A percentile compares a stretch with the other conserved stretches of the same genome.
Conservation (phyloP, 495 filamentous ascomycete species). For the Sabuloglossum arenarium region DNA sequence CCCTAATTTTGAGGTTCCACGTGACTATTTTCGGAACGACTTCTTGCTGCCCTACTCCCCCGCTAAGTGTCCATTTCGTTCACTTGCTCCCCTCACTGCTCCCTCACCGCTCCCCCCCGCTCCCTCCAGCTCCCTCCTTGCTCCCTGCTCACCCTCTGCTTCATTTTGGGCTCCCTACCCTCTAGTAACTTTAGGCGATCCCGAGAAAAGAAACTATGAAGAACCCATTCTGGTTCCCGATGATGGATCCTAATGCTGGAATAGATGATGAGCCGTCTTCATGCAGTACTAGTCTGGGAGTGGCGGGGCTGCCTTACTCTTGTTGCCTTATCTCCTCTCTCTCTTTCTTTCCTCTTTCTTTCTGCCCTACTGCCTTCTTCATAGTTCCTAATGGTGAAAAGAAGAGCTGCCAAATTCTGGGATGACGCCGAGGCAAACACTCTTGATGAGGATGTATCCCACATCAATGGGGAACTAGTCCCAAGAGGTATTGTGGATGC, state of each 20-base stretch:
- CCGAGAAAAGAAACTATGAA: neutral
- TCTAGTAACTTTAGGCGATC: neutral
- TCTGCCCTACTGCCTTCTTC: neutral
- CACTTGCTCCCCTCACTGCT: neutral
- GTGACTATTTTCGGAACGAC: neutral
- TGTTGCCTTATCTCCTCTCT: neutral
- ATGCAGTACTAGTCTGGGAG: too few species aligned
- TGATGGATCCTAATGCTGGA: neutral
- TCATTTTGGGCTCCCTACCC: neutral
- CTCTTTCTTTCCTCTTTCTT: neutral
- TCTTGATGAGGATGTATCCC: neutral
- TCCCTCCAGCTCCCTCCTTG: neutral
- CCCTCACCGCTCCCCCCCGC: neutral
- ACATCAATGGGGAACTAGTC: neutral
- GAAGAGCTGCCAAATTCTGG: neutral
- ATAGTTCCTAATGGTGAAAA: neutral
- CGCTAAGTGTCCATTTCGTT: neutral
- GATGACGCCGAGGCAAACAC: neutral
- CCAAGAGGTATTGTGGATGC: neutral
- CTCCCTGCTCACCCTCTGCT: neutral
- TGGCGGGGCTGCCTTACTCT: neutral
- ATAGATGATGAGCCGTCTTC: neutral
- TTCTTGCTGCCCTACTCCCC: neutral
- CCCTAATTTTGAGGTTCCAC: neutral
- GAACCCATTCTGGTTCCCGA: neutral